Evolutionary conservation across 2,329 filamentous ascomycete species (phyloP), one percentile per base, ranked within the genome.

Genomic region (Penicillium brevicompactum): DNA sequence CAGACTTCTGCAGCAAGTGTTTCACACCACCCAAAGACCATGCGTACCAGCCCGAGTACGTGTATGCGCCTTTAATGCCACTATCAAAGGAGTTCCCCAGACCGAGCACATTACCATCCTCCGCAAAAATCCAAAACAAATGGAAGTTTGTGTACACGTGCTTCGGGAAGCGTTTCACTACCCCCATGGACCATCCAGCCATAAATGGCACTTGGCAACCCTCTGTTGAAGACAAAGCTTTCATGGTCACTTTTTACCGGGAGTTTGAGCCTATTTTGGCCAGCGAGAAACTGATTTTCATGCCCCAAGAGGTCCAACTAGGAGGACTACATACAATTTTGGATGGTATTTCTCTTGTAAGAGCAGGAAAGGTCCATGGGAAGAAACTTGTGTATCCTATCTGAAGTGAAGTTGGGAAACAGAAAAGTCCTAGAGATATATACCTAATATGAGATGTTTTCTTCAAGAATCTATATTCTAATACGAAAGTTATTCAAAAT

Each of bases 321-420:
- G 37, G 51, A 3, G 38, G 45, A 14, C 45, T 53, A 22, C 37
- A 18, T 7, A 40, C 44, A 1, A 14, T 42, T 14, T 10, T 53
- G 4, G 45, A 48, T 16, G 51, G 51, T 11, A 16, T 48, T 27
- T 34, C 30, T 13, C 27, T 43, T 14, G 45, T 53, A 32, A 6
- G 45, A 24, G 11, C 40, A 7, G 44, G 45, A 9, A 14, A 31
- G 13, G 45, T 47, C 11, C 45, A 18, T 11, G 51, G 37, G 14
- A 48, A 53, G 38, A 53, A 53, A 41, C 16, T 53, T 18, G 44
- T 53, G 24, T 48, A 53, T 48, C 24, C 43, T 21, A 45, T 45
- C 14, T 41, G 38, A 16, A 2, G 21, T 41, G 14, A 8, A 27
- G 5, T 27, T 27, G 32, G 3, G 32, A 10, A 34, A 14, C 10